These are phyloP conservation scores for Leishmania mexicana DNA, from an alignment of 208 protist genomes.

Conservation along the genomic window DNA sequence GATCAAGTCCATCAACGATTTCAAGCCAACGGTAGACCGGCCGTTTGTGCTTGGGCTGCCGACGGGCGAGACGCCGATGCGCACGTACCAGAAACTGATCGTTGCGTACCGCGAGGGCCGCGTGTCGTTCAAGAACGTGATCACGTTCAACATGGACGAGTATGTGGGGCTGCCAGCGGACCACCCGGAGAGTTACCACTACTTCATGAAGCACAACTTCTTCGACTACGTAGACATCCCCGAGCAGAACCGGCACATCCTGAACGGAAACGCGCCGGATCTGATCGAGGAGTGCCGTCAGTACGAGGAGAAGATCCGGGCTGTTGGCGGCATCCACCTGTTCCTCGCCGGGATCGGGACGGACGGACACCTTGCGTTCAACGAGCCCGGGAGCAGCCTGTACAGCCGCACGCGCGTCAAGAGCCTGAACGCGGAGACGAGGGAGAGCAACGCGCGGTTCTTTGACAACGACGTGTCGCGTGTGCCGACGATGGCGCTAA, in stretches of 20 bases:
- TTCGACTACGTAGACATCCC: constrained; percentile 95
- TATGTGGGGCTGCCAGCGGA: constrained; percentile 90
- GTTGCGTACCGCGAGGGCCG: constrained; percentile 79
- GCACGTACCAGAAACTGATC: constrained; percentile 92
- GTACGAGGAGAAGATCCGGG: constrained; percentile 94
- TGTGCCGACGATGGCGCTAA: constrained; percentile 95
- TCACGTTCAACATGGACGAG: constrained; percentile 98
- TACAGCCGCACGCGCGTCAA: constrained; percentile 90
- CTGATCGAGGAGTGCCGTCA: constrained; percentile 85
- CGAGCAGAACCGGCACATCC: constrained; percentile 90
- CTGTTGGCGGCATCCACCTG: constrained; percentile 91
- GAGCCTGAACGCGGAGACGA: constrained; percentile 94
- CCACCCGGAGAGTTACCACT: constrained; percentile 95
- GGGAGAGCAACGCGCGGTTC: constrained; percentile 94
- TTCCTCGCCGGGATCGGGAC: constrained; percentile 95
- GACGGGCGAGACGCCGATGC: constrained; percentile 89
- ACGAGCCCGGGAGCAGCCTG: constrained; percentile 95
- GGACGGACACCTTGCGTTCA: constrained; percentile 96
- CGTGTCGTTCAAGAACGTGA: constrained; percentile 92
- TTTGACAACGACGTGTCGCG: constrained; percentile 89
- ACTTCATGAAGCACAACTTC: constrained; percentile 96
- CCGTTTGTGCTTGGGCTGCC: constrained; percentile 95
- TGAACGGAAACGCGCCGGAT: constrained; percentile 93
- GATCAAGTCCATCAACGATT: constrained; percentile 87
- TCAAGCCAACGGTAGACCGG: constrained; percentile 66